These are phyloP conservation scores for Rhinocladiella mackenziei DNA, from an alignment of 2,329 filamentous ascomycete genomes.

Conservation along the genomic window DNA sequence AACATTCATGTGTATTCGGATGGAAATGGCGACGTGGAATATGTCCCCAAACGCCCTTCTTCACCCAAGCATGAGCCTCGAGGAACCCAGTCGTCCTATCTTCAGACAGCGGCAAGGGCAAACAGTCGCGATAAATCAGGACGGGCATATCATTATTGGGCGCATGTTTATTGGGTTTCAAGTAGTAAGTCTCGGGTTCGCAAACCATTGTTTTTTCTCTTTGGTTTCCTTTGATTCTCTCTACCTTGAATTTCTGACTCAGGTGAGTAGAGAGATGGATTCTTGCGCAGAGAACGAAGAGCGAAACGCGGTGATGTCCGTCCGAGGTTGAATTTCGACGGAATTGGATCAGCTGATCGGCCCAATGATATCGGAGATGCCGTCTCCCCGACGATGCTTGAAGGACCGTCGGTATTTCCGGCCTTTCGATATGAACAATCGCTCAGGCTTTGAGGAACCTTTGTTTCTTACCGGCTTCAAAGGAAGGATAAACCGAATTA, in stretches of 20 bases:
- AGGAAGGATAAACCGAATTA: too few relatives aligned
- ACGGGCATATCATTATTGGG: constrained; percentile 37
- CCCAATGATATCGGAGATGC: constrained; percentile 16
- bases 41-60: constrained; percentile 33
- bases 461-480: too few relatives aligned
- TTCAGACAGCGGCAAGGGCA: constrained; percentile 31
- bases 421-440: constrained; percentile 28
- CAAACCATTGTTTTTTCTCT: constrained; percentile 7
- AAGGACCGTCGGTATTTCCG: constrained; percentile 30
- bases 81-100: constrained; percentile 30
- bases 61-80: constrained; percentile 35
- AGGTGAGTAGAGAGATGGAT: not conserved
- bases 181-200: constrained; percentile 28
- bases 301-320: too few relatives aligned
- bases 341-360: not conserved
- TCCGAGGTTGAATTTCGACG: constrained; percentile 23
- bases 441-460: too few relatives aligned
- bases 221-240: not conserved
- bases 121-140: constrained; percentile 36
- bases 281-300: too few relatives aligned
- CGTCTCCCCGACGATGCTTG: not conserved
- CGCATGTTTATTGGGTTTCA: constrained; percentile 30
- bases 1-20: constrained; percentile 39
- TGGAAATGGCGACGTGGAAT: constrained; percentile 34
- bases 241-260: not conserved